phyloP scores from a whole-genome alignment of 345 rosid species.

The Salix exigua region DNA sequence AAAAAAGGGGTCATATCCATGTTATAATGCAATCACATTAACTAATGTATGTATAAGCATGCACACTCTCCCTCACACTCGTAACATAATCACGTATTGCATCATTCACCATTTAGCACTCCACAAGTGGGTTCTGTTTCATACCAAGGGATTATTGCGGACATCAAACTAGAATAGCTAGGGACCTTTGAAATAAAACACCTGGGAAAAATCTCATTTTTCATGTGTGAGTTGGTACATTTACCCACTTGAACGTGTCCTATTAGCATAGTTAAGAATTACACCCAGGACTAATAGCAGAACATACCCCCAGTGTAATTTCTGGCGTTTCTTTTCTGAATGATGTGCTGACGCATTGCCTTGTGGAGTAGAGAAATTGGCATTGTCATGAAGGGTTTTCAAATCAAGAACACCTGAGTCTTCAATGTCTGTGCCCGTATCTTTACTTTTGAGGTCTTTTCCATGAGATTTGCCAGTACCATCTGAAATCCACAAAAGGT shows the following conservation, averaged over 20 bases:
- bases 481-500: slow-evolving; percentile 16
- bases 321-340: slow-evolving; percentile 45
- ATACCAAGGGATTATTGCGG: not conserved
- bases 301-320: slow-evolving; percentile 69
- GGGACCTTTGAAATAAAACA: not conserved
- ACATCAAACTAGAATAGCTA: not conserved
- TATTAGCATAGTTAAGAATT: not conserved
- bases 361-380: slow-evolving; percentile 13
- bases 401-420: slow-evolving; percentile 14
- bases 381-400: slow-evolving; percentile 12
- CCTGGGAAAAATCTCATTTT: not conserved
- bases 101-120: not conserved
- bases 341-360: slow-evolving; percentile 8
- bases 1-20: no score
- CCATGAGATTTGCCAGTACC: slow-evolving; percentile 11
- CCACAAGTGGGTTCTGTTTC: not conserved
- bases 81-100: no score
- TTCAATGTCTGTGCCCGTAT: slow-evolving; percentile 16
- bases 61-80: no score
- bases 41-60: no score
- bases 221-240: not conserved
- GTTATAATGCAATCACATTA: no score
- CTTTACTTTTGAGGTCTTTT: slow-evolving; percentile 13
- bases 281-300: not conserved
- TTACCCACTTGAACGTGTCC: not conserved